Base-by-base conservation (phyloP, 805 yeast species). In the Spathaspora girioi region DNA sequence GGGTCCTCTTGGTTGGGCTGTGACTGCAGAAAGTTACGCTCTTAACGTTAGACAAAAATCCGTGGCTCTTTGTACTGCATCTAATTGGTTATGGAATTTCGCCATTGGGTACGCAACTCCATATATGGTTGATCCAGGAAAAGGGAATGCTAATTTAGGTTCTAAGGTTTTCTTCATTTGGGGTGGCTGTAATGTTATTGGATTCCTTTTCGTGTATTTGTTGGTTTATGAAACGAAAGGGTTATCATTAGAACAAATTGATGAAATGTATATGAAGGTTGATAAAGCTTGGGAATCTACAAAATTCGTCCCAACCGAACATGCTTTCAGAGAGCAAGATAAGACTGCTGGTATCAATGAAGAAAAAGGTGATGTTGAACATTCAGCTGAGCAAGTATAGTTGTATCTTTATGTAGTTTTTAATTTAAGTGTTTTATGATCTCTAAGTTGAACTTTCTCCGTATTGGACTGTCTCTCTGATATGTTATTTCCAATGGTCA, bases 21-120 rank as follows among this genome's bases (percentile, higher is more conserved):
- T 69, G 43, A 56, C 64, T 54, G 70, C 73, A 32, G 76, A 71
- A 59, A 59, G 67, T 48, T 69, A 56, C 62, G 66, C 75, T 12
- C 63, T 69, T 56, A 65, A 67, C 45, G 70, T 70, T 54, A 65
- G 76, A 63, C 71, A 71, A 54, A 69, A 69, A 64, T 56, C 73
- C 19, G 65, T 70, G 52, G 72, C 76, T 41, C 55, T 68, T 52
- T 70, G 72, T 56, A 64, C 74, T 45, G 75, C 75, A 38, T 66
- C 73, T 46, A 71, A 71, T 64, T 71, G 76, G 76, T 66, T 70
- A 59, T 69, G 68, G 68, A 70, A 70, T 66, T 70, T 70, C 69
- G 74, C 64, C 48, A 70, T 70, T 63, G 75, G 69, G 19, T 69
- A 65, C 59, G 70, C 73, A 17, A 70, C 75, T 49, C 75, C 75